phyloP scores from a whole-genome alignment of 805 yeast genomes.

The Candida adriatica region DNA sequence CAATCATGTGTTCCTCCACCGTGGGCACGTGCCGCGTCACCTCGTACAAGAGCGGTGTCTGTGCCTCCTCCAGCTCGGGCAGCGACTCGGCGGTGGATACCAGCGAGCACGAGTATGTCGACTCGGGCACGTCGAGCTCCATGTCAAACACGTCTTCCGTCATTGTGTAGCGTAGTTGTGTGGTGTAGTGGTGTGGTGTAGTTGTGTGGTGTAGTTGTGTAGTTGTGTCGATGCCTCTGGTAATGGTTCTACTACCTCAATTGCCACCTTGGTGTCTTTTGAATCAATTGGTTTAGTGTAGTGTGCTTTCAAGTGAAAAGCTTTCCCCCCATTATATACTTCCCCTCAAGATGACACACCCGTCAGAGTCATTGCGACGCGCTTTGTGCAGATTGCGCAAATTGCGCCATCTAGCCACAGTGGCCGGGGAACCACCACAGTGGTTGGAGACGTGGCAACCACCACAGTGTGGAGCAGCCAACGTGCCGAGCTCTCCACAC shows the following conservation, averaged over 20 bases:
- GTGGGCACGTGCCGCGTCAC: conserved; percentile 14
- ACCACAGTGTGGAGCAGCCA: no score
- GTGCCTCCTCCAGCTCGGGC: conserved; percentile 14
- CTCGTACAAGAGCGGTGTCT: conserved; percentile 23
- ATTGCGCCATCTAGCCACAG: no score
- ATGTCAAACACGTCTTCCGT: conserved; percentile 14
- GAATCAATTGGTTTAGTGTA: no score
- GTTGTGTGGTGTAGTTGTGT: background rate
- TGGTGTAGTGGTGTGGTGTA: conserved; percentile 1
- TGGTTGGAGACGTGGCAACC: no score
- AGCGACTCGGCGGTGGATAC: conserved; percentile 15
- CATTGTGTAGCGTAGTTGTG: conserved; percentile 1
- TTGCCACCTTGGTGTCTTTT: background rate
- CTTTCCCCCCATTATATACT: no score
- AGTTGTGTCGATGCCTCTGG: background rate
- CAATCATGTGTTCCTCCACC: conserved; percentile 20
- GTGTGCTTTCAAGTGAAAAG: no score
- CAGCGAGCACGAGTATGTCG: conserved; percentile 16
- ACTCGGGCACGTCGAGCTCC: conserved; percentile 8
- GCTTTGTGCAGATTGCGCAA: no score
- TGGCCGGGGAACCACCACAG: no score
- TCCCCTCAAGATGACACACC: no score
- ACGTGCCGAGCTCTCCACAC: no score
- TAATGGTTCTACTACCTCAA: background rate
- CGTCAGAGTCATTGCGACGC: no score